Conservation (phyloP, 495 filamentous ascomycete genomes). For the Daldinia vernicosa region DNA sequence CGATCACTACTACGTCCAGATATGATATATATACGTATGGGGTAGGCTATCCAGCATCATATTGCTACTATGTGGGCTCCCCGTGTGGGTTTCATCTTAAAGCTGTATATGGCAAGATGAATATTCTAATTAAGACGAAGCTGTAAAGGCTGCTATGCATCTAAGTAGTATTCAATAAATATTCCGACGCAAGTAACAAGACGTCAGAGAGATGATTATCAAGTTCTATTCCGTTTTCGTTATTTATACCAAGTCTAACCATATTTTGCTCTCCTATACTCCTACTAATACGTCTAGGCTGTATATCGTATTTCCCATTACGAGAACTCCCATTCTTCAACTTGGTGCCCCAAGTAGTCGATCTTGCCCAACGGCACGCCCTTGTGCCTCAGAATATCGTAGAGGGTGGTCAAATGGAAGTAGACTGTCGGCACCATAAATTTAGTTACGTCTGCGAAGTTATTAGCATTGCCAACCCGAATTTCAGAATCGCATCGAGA, state of each 20-base stretch:
- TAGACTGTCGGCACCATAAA: conserved; percentile 63
- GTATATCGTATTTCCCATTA: background rate
- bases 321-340: background rate
- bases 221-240: background rate
- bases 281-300: background rate
- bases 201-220: background rate
- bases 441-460: conserved; percentile 27
- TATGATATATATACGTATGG: too few species aligned
- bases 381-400: conserved; percentile 63
- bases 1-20: too few species aligned
- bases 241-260: background rate
- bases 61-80: too few species aligned
- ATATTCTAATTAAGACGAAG: background rate
- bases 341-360: conserved; percentile 53
- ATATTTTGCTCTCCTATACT: background rate
- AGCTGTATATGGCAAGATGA: background rate
- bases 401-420: conserved; percentile 66
- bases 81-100: too few species aligned
- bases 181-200: background rate
- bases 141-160: background rate
- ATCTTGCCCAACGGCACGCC: conserved; percentile 66
- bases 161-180: background rate
- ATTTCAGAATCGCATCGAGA: background rate
- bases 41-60: too few species aligned
- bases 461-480: background rate